Percentiles rank a stretch among this genome's conserved stretches.
Evolutionary conservation across 495 filamentous ascomycete genomes (phyloP).

Genomic region (Neurospora cerealis): DNA sequence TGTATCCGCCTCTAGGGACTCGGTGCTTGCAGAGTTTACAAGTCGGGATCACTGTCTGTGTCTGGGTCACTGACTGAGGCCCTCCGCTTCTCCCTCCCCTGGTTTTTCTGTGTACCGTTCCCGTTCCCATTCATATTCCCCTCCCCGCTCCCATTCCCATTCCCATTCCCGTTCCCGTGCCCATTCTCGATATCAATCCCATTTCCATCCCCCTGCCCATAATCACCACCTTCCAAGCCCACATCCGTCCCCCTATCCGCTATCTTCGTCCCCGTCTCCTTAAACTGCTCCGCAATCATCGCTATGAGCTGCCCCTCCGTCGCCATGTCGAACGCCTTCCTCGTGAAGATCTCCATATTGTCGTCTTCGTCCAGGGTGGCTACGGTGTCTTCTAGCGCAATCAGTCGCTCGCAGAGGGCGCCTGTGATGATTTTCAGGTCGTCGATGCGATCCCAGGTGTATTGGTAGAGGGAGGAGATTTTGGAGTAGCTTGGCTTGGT

Average conservation of each 20-base stretch:
- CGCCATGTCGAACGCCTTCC: neutral
- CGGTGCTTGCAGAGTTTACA: neutral
- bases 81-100: neutral
- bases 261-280: neutral
- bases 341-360: neutral
- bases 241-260: neutral
- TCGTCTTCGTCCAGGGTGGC: neutral
- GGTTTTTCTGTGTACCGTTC: neutral
- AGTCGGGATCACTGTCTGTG: neutral
- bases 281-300: neutral
- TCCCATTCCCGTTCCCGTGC: neutral
- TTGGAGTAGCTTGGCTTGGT: neutral
- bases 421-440: neutral
- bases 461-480: neutral
- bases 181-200: neutral
- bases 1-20: neutral
- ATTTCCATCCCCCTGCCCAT: neutral
- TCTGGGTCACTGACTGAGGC: neutral
- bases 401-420: neutral
- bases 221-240: neutral
- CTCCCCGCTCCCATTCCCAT: neutral
- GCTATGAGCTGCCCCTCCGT: neutral
- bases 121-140: neutral
- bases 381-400: neutral
- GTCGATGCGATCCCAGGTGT: neutral